These are phyloP conservation scores for Aspergillus sclerotialis DNA, from an alignment of 2,329 filamentous ascomycete species.

Conservation along the genomic window DNA sequence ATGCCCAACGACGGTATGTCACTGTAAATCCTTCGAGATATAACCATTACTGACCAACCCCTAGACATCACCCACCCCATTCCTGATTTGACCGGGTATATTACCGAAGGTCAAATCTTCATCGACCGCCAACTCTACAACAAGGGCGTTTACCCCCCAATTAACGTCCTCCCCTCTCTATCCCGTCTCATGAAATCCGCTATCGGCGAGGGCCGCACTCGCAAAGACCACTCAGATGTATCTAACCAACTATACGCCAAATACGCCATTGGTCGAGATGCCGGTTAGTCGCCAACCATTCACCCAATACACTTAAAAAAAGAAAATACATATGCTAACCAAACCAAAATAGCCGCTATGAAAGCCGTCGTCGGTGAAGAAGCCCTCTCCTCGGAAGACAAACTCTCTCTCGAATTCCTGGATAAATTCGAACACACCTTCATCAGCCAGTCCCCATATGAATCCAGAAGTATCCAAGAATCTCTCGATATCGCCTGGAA, in stretches of 20 bases:
- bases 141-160: conserved; percentile 96
- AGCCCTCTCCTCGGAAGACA: conserved; percentile 90
- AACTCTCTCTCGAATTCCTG: conserved; percentile 93
- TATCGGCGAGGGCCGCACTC: conserved; percentile 94
- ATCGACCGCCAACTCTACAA: conserved; percentile 90
- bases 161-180: conserved; percentile 95
- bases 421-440: conserved; percentile 98
- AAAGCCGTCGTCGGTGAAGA: conserved; percentile 99
- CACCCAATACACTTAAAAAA: too few species aligned
- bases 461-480: conserved; percentile 84
- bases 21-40: neutral
- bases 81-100: conserved; percentile 97
- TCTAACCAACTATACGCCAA: conserved; percentile 99
- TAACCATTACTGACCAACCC: conserved; percentile 5
- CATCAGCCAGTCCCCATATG: conserved; percentile 86
- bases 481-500: conserved; percentile 96
- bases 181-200: conserved; percentile 99
- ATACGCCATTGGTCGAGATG: conserved; percentile 97
- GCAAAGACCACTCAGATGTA: conserved; percentile 94
- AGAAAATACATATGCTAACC: conserved; percentile 3
- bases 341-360: conserved; percentile 64
- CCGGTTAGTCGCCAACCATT: conserved; percentile 38
- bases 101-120: conserved; percentile 98
- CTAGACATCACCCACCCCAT: conserved; percentile 95
- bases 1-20: conserved; percentile 90